Base-by-base conservation (phyloP, 345 rosid genomes). In the Salix exigua region DNA sequence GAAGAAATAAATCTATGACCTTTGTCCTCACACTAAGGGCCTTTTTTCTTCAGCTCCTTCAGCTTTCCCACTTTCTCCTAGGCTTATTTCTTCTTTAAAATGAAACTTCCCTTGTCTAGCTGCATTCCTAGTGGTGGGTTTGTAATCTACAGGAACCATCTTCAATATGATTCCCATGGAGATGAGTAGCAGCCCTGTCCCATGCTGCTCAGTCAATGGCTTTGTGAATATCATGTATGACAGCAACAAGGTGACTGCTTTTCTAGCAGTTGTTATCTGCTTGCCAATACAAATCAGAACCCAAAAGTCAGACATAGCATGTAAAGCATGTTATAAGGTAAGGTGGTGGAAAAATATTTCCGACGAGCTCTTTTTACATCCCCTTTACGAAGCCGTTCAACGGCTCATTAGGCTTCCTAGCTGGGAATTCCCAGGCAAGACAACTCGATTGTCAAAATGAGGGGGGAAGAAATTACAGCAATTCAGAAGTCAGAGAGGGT, bases 211-310 rank as follows among this genome's bases (percentile, higher is more conserved):
- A 0, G 96, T 90, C 71, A 93, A 78, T 12, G 97, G 97, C 86
- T 93, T 93, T n/a, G 97, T 90, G 76, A 93, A 93, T 85, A 93
- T 88, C 90, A 89, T 73, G 81, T 89, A 93, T 9, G 94, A 93
- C 18, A 93, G 86, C 82, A 90, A 75, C 79, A 93, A 75, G 48
- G 94, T 90, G 4, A 91, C 92, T 9, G 91, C 96, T 76, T 91
- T 91, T 82, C 97, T 88, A 31, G 97, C 97, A 8, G 94, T 93
- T 62, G 97, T 91, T 82, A 91, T 86, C 96, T 93, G 83, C 85
- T 74, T 40, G 38, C 7, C 55, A 35, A 8, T 31, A n/a, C 40
- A 35, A 60, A 38, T 58, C 58, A 70, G 23, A 74, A 28, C 61
- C 63, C 62, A 53, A 19, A 14, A 33, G 37, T 75, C 30, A 63